Conservation (phyloP, 2,329 filamentous ascomycete species). For the Trichoderma sp. region DNA sequence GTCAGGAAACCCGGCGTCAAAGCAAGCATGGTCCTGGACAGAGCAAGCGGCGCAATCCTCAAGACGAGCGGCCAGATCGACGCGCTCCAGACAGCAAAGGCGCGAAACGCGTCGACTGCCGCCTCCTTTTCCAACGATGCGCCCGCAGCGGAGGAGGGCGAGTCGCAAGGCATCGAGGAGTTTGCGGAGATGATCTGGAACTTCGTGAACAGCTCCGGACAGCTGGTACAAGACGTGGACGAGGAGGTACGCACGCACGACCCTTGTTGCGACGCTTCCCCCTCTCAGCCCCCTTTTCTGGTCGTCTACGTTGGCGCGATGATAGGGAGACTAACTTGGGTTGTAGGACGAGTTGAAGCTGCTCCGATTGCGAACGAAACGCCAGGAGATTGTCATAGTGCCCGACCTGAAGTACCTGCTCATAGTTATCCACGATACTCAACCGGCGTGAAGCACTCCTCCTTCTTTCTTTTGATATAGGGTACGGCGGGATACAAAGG, state of each 20-base stretch:
- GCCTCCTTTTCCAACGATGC: constrained; percentile 54
- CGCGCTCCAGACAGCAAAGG: constrained; percentile 51
- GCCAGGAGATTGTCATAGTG: constrained; percentile 82
- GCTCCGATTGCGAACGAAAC: constrained; percentile 77
- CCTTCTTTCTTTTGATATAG: not conserved
- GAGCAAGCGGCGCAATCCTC: constrained; percentile 71
- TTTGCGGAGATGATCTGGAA: constrained; percentile 77
- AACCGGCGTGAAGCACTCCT: constrained; percentile 7
- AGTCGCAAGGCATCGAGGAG: constrained; percentile 67
- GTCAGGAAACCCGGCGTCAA: constrained; percentile 79
- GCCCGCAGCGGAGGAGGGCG: constrained; percentile 48
- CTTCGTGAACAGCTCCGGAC: constrained; percentile 71
- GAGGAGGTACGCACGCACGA: constrained; percentile 57
- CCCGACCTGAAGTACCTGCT: constrained; percentile 79
- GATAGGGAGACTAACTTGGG: not conserved
- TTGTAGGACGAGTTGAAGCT: constrained; percentile 74
- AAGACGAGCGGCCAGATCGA: constrained; percentile 73
- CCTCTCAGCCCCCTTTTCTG: not conserved
- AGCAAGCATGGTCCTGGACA: constrained; percentile 75
- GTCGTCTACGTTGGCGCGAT: not conserved
- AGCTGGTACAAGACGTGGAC: constrained; percentile 73
- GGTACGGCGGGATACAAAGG: not conserved
- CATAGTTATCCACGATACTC: constrained; percentile 81
- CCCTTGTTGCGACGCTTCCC: not conserved
- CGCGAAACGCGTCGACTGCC: constrained; percentile 43